Percentiles rank a stretch among this genome's conserved stretches.
These are phyloP conservation scores for Didymella arachidicola DNA, from an alignment of 2,329 filamentous ascomycete species.

Conservation along the genomic window DNA sequence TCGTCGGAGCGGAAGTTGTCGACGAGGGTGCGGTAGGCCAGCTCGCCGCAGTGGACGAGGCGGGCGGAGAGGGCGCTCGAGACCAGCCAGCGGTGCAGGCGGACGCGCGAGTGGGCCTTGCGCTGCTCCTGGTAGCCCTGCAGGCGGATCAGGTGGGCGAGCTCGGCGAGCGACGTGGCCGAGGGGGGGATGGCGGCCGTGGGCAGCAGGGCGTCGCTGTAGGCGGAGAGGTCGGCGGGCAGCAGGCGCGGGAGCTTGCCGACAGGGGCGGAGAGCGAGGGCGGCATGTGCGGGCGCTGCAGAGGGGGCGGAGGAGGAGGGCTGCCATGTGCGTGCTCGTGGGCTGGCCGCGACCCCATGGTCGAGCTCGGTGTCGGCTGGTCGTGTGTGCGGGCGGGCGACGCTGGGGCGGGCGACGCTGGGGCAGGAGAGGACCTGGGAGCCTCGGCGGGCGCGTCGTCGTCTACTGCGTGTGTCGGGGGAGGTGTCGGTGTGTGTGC, in stretches of 20 bases:
- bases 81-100: constrained; percentile 76
- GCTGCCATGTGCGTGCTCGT: constrained; percentile 10
- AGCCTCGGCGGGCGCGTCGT: constrained; percentile 60
- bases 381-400: constrained; percentile 43
- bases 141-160: constrained; percentile 78
- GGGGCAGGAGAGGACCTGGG: constrained; percentile 46
- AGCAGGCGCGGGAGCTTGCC: constrained; percentile 63
- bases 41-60: constrained; percentile 75
- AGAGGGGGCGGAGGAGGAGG: neutral
- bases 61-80: constrained; percentile 78
- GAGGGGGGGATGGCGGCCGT: constrained; percentile 64
- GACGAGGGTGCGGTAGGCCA: constrained; percentile 76
- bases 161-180: constrained; percentile 75
- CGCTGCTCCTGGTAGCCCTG: constrained; percentile 85
- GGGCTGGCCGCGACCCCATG: constrained; percentile 10
- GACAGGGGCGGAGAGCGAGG: constrained; percentile 57
- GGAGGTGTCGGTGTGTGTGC: constrained; percentile 26
- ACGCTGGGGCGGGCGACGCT: neutral
- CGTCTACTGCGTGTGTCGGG: constrained; percentile 52
- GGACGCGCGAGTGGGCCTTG: constrained; percentile 74
- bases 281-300: constrained; percentile 40
- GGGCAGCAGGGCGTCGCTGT: constrained; percentile 67
- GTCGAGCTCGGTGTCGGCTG: neutral
- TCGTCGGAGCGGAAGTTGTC: constrained; percentile 81
- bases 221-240: constrained; percentile 70